Evolutionary conservation across 2,329 filamentous ascomycete species (phyloP), one percentile per base, ranked within the genome.

Genomic region (Fusarium torulosum): DNA sequence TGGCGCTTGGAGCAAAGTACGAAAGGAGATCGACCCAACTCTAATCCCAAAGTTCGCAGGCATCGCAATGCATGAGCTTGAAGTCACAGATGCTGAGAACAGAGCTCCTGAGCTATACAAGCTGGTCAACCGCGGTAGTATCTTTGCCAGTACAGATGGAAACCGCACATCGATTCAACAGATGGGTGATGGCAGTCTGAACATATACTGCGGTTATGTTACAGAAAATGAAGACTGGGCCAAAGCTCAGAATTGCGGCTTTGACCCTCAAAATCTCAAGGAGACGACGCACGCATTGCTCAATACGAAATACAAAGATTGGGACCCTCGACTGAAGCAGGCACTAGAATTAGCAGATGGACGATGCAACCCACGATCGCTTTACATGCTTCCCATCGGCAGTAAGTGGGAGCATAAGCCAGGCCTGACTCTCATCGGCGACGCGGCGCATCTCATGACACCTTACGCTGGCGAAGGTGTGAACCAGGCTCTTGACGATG

Each of bases 361-460:
- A 4, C 63, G 72, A 15, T 80, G 81, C 57, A 74, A 75, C 1
- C 76, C 79, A 3, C 76, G 82, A 58, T 80, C 80, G 1, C 76
- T 90, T 2, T 88, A 85, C 70, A 81, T 82, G 71, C 79, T 90
- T 11, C 86, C 86, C 0, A 73, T 84, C 3, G 83, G 83, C 3
- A 73, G 79, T 44, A 73, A 68, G 4, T 89, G 86, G 85, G 60
- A 78, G 40, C 79, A 83, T 46, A 77, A 76, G 19, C 72, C 76
- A 7, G 85, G 86, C 1, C 71, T 85, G 6, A 88, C 87, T 0
- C 71, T 88, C 15, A 78, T 89, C 25, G 88, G 88, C 7, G 86
- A 90, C 67, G 84, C 87, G 1, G 87, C 87, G 9, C 86, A 90
- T 73, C 70, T 88, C 21, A 87, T 88, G 85, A 82, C 83, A 1